These are phyloP conservation scores for Thielaviopsis euricoi DNA, from an alignment of 2,329 filamentous ascomycete species.

Conservation along the genomic window DNA sequence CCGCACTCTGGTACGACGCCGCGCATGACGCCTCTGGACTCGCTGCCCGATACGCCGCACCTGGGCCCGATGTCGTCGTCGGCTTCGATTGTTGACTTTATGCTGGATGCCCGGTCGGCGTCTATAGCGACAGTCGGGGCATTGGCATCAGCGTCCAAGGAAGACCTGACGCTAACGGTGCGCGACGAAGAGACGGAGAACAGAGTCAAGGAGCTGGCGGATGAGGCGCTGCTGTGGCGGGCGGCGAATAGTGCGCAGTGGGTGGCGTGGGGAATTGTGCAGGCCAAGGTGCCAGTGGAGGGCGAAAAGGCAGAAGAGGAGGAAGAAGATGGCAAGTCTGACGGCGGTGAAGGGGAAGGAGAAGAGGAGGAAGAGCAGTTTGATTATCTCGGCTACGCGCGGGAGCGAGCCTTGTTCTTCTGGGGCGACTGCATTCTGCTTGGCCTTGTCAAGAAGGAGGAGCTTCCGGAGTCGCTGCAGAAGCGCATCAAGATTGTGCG, in stretches of 20 bases:
- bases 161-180: conserved; percentile 31
- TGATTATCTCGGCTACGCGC: conserved; percentile 82
- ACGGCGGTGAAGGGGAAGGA: conserved; percentile 21
- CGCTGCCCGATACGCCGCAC: conserved; percentile 22
- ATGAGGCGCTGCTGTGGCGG: conserved; percentile 73
- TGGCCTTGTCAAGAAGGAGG: conserved; percentile 57
- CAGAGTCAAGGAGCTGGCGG: conserved; percentile 53
- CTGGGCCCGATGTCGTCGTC: conserved; percentile 23
- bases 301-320: conserved; percentile 15
- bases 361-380: conserved; percentile 51
- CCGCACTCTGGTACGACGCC: conserved; percentile 36
- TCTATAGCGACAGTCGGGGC: conserved; percentile 32
- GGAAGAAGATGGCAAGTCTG: conserved; percentile 13
- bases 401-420: conserved; percentile 82
- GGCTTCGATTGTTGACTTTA: conserved; percentile 51
- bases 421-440: conserved; percentile 76
- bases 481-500: conserved; percentile 52
- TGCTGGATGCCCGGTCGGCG: conserved; percentile 58
- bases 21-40: conserved; percentile 28
- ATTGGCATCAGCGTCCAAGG: conserved; percentile 23
- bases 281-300: conserved; percentile 53
- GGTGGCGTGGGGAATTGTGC: conserved; percentile 93
- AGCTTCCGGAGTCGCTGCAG: conserved; percentile 54
- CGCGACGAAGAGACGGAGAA: conserved; percentile 48
- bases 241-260: conserved; percentile 77